Conservation (phyloP, 495 filamentous ascomycete species). For the Xylaria telfairii region DNA sequence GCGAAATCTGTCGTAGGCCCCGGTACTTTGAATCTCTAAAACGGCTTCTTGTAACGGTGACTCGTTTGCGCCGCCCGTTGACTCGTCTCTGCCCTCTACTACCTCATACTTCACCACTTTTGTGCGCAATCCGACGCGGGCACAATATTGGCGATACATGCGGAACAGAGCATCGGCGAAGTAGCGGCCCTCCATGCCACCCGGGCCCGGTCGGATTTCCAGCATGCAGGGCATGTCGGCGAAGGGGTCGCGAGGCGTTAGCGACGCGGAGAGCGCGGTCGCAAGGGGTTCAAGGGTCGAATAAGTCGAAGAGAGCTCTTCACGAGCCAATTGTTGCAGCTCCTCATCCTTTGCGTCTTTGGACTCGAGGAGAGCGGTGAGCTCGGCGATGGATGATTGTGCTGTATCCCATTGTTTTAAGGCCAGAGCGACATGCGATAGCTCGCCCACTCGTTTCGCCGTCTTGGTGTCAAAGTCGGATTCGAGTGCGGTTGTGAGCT, state of each 20-base stretch:
- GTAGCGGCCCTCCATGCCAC: slow-evolving; percentile 86
- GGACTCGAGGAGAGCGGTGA: slow-evolving; percentile 56
- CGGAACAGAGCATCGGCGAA: slow-evolving; percentile 86
- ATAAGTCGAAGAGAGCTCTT: slow-evolving; percentile 74
- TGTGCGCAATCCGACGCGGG: slow-evolving; percentile 55
- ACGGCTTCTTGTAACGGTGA: slow-evolving; percentile 80
- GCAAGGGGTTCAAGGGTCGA: slow-evolving; percentile 64
- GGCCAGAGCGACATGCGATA: slow-evolving; percentile 69
- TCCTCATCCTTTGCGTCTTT: slow-evolving; percentile 60
- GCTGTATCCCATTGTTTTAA: slow-evolving; percentile 73
- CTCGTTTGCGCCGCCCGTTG: slow-evolving; percentile 61
- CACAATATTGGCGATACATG: slow-evolving; percentile 88
- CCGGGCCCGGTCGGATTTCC: slow-evolving; percentile 92
- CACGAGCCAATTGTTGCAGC: slow-evolving; percentile 69
- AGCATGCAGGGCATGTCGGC: slow-evolving; percentile 89
- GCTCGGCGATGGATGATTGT: slow-evolving; percentile 59
- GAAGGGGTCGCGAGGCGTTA: slow-evolving; percentile 91
- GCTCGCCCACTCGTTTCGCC: slow-evolving; percentile 80
- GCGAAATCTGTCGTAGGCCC: slow-evolving; percentile 79
- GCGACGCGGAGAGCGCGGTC: slow-evolving; percentile 68
- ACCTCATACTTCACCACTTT: slow-evolving; percentile 59
- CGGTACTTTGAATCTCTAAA: slow-evolving; percentile 77
- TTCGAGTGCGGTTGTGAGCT: slow-evolving; percentile 64
- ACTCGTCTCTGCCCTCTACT: slow-evolving; percentile 64
- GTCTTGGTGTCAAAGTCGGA: slow-evolving; percentile 72